A percentile compares a stretch with the other conserved stretches of the same genome.
phyloP scores from a whole-genome alignment of 148 eudicot species.

The Persicaria tinctoria region DNA sequence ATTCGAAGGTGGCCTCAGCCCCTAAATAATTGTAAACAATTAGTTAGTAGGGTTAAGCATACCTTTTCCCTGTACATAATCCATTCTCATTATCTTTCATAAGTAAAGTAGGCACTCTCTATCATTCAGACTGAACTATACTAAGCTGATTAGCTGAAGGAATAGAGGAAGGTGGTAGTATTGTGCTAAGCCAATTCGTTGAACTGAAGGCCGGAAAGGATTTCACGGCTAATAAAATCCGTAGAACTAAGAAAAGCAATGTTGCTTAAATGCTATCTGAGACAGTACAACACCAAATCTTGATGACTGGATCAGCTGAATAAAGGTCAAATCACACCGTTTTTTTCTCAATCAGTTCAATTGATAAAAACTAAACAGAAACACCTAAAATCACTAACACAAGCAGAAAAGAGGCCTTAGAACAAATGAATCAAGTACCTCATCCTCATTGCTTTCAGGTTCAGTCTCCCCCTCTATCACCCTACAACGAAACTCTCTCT shows the following conservation, averaged over 20 bases:
- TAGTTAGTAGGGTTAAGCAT: neutral
- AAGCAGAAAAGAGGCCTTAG: neutral
- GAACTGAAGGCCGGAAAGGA: too few species aligned
- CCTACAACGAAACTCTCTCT: conserved; percentile 45
- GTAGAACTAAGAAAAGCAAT: too few species aligned
- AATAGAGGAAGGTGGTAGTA: neutral
- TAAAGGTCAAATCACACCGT: too few species aligned
- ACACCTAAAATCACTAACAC: neutral
- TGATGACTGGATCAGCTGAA: neutral
- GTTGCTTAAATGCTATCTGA: too few species aligned
- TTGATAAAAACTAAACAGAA: neutral
- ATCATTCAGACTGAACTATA: neutral
- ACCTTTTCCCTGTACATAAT: neutral
- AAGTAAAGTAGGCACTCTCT: neutral
- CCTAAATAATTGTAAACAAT: neutral
- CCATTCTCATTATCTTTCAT: neutral
- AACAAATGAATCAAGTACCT: conserved; percentile 28
- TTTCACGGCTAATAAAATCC: too few species aligned
- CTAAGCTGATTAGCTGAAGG: neutral
- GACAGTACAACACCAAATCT: neutral
- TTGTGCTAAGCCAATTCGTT: too few species aligned
- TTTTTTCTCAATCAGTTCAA: neutral
- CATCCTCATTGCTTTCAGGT: conserved; percentile 44
- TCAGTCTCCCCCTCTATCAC: conserved; percentile 42
- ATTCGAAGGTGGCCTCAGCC: neutral